Percentiles rank a stretch among this genome's conserved stretches.
phyloP scores from a whole-genome alignment of 345 rosid species.

The Citrus reticulata region DNA sequence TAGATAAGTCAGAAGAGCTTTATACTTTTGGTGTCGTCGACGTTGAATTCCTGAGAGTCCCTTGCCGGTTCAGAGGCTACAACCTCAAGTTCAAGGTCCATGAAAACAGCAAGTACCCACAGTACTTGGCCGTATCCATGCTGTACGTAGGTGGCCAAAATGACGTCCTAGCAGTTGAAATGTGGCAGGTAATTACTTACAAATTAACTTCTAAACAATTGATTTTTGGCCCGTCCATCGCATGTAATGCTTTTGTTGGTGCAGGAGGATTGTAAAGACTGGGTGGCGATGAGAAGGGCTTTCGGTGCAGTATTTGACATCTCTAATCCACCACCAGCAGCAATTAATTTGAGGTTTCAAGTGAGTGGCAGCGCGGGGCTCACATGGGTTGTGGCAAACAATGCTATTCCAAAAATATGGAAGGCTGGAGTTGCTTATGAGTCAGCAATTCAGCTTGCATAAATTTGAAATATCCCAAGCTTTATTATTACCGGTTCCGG shows the following conservation, averaged over 20 bases:
- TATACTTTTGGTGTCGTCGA: slow-evolving; percentile 68
- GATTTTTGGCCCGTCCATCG: too few species aligned
- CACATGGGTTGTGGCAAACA: slow-evolving; percentile 52
- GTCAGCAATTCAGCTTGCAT: slow-evolving; percentile 50
- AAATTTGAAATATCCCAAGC: neutral
- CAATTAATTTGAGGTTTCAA: slow-evolving; percentile 47
- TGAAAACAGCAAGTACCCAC: slow-evolving; percentile 58
- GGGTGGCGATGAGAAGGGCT: slow-evolving; percentile 72
- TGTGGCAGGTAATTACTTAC: slow-evolving; percentile 48
- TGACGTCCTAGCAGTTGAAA: slow-evolving; percentile 58
- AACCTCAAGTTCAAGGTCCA: slow-evolving; percentile 58
- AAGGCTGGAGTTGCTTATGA: slow-evolving; percentile 57
- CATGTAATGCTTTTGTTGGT: neutral
- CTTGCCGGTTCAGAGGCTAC: slow-evolving; percentile 50
- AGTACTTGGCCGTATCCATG: slow-evolving; percentile 59
- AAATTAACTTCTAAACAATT: too few species aligned
- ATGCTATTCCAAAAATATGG: slow-evolving; percentile 63
- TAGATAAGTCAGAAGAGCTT: slow-evolving; percentile 35
- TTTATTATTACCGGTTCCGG: neutral
- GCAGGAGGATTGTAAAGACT: slow-evolving; percentile 59
- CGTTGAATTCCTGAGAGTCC: slow-evolving; percentile 60
- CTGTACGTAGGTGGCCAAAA: slow-evolving; percentile 49
- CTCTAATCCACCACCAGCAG: slow-evolving; percentile 54
- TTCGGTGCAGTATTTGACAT: slow-evolving; percentile 71
- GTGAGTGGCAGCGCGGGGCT: slow-evolving; percentile 39